phyloP scores from a whole-genome alignment of 2,329 filamentous ascomycete genomes.

The Rhinocladiella similis region DNA sequence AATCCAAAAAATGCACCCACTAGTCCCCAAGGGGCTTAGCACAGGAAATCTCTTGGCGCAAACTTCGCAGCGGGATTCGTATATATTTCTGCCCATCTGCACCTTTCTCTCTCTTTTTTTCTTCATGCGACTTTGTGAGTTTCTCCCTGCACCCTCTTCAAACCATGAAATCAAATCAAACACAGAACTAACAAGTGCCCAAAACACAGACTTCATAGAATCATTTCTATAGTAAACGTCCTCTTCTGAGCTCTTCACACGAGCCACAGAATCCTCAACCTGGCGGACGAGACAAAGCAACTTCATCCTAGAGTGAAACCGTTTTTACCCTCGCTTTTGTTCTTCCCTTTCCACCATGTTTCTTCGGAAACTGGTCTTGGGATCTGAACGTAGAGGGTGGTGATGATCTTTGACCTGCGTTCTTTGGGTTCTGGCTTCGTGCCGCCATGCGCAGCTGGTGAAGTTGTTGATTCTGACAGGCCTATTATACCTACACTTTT shows the following conservation, averaged over 20 bases:
- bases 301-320: conserved; percentile 84
- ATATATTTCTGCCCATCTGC: conserved; percentile 4
- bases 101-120: conserved; percentile 32
- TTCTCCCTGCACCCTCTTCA: conserved; percentile 32
- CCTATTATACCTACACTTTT: conserved; percentile 21
- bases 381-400: conserved; percentile 64
- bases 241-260: conserved; percentile 86
- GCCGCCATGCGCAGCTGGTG: conserved; percentile 30
- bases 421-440: conserved; percentile 30
- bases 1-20: not conserved
- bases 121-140: conserved; percentile 47
- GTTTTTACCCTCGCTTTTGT: conserved; percentile 47
- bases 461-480: conserved; percentile 33
- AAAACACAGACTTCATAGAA: conserved; percentile 32
- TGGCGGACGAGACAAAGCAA: conserved; percentile 93
- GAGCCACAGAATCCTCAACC: conserved; percentile 90
- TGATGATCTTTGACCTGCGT: conserved; percentile 85
- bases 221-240: conserved; percentile 98
- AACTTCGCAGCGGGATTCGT: not conserved
- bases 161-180: not conserved
- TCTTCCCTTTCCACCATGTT: conserved; percentile 4
- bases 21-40: not conserved
- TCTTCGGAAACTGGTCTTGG: conserved; percentile 27
- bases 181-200: conserved; percentile 12
- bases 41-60: not conserved